Base-by-base conservation (phyloP, 176 grass and related monocot species). In the Avena insularis region DNA sequence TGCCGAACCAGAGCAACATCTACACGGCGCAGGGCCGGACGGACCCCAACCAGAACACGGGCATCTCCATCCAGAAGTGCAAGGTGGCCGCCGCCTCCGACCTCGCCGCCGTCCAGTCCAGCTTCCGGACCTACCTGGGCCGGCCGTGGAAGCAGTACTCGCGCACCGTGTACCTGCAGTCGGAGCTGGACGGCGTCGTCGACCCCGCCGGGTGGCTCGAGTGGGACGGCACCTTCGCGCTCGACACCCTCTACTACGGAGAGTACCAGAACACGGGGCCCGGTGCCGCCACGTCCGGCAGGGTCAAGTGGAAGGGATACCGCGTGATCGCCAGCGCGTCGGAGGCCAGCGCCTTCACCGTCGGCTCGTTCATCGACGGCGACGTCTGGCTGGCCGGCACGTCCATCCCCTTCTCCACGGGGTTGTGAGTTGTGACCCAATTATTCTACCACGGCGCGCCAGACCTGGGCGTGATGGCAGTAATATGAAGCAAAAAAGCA, bases 41-140 rank as follows among this genome's bases (percentile, higher is more conserved):
- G 50, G 93, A 97, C 76, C 93, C 93, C 1, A 95, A 97, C 82
- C 93, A 97, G 75, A 97, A 97, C 87, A 95, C 95, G 1, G 91
- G 95, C 59, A 97, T 95, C 86, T 92, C 93, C 43, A 20, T 97
- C 54, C 95, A 95, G 19, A 70, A 77, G 0, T 95, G 93, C 85
- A 97, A 97, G 88, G 91, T 97, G 0, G 71, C 93, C 0, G 95
- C 95, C 0, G 91, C 92, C 0, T 53, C 91, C 0, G 95, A 97
- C 72, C 89, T 97, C 71, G 82, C 50, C 48, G 67, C 67, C 40
- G 89, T 45, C 1, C 78, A 71, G 35, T 88, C 89, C 3, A 86
- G 15, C 54, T 89, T 94, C 70, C 75, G 16, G 75, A 92, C 89
- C 0, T 97, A 89, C 75, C 83, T 97, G 0, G 95, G 95, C 51